A percentile compares a stretch with the other conserved stretches of the same genome.
Conservation (phyloP, 176 grass and related monocot species). For the Dactylis glomerata region DNA sequence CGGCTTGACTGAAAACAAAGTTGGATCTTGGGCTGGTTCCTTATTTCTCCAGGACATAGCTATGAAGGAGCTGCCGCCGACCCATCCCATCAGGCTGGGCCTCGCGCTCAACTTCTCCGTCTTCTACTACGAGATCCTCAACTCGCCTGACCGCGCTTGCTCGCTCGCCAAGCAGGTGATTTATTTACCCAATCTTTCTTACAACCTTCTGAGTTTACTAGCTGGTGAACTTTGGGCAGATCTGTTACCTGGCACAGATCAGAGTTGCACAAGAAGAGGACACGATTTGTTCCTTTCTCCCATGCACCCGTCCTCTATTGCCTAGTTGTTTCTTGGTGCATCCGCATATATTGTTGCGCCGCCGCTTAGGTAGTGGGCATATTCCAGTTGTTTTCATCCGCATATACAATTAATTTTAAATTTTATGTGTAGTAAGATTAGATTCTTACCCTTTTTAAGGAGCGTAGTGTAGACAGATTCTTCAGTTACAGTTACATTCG, state of each 20-base stretch:
- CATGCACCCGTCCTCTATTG: neutral
- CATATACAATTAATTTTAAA: neutral
- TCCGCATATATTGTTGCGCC: neutral
- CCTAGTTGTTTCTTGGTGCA: neutral
- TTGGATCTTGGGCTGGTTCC: conserved; percentile 25
- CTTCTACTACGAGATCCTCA: conserved; percentile 99
- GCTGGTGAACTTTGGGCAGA: neutral
- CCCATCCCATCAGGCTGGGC: conserved; percentile 91
- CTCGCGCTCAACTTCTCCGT: conserved; percentile 98
- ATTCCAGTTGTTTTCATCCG: conserved; percentile 9
- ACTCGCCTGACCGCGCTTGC: conserved; percentile 94
- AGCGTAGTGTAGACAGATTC: conserved; percentile 3
- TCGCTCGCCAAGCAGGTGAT: conserved; percentile 87
- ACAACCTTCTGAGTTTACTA: neutral
- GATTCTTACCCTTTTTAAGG: neutral
- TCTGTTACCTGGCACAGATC: neutral
- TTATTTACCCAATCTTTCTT: neutral
- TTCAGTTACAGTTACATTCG: conserved; percentile 2
- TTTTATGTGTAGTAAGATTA: neutral
- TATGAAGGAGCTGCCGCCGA: conserved; percentile 74
- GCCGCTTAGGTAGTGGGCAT: conserved; percentile 8
- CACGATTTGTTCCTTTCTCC: neutral
- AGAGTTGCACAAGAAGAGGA: neutral
- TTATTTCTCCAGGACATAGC: conserved; percentile 68
- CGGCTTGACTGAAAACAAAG: neutral